Evolutionary conservation across 2,329 filamentous ascomycete genomes (phyloP), one percentile per base, ranked within the genome.

Genomic region (Exophiala spinifera): DNA sequence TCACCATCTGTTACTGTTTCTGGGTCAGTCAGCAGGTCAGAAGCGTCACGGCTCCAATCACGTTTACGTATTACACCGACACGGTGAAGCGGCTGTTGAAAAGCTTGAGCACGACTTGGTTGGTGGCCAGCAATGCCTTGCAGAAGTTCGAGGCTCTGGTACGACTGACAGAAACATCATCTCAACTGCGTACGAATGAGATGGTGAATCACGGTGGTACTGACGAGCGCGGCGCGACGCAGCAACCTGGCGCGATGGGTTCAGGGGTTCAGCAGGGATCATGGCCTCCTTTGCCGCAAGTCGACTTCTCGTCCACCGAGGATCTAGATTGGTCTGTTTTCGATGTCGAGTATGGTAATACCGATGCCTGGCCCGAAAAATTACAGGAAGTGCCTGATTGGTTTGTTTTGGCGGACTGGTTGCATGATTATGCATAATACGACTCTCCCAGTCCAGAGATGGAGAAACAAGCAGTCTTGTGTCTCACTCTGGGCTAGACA

Each of bases 21-120:
- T 45, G 42, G 42, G 42, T 45, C 15, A 45, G 42, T 25, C 42
- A 19, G 14, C 42, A 45, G 15, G n/a, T 45, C 42, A 45, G 42
- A n/a, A 15, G 1, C 42, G 17, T 45, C 11, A 45, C 42, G 14
- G 7, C 42, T 8, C n/a, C 21, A 19, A 45, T 2, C 10, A 6
- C 21, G 5, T 45, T 45, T 23, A 45, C 42, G 7, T 10, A 31
- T 10, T 31, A 31, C 28, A 31, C 28, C 8, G 28, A 31, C 28
- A 31, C 10, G 28, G 28, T 31, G 28, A 31, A 11, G 28, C 28
- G 7, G 11, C 28, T 31, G 11, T 10, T 31, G 28, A 31, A 31
- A 31, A 31, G 28, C 8, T 10, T 31, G 11, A 31, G 28, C 28
- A 31, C 28, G 28, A 31, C 28, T 8, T 31, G 28, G 28, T 31